A percentile compares a stretch with the other conserved stretches of the same genome.
Conservation (phyloP, 2,329 filamentous ascomycete genomes). For the Penicillium janthinellum region DNA sequence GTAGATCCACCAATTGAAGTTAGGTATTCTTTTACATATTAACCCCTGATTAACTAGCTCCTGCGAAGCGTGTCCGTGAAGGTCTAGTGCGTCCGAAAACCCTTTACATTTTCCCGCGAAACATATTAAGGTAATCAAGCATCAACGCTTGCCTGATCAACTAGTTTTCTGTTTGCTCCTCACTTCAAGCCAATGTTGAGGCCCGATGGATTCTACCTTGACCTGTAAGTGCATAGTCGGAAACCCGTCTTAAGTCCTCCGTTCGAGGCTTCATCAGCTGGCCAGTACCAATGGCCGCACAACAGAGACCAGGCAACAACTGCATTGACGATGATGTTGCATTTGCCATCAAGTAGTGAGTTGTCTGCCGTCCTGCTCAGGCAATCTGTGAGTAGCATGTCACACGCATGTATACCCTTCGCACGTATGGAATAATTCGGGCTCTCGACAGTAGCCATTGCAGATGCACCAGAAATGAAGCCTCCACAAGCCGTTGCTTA, state of each 20-base stretch:
- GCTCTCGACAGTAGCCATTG: neutral
- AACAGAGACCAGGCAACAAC: neutral
- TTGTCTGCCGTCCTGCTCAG: neutral
- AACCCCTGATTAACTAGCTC: neutral
- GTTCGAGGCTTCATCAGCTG: neutral
- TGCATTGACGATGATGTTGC: neutral
- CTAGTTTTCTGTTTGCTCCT: no score
- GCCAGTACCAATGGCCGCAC: no score
- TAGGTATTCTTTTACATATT: neutral
- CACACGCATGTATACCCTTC: neutral
- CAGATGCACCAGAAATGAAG: neutral
- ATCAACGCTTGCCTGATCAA: no score
- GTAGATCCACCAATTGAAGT: neutral
- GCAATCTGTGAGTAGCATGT: neutral
- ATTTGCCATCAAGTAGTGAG: neutral
- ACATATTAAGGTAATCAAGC: neutral
- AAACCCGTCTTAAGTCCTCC: neutral
- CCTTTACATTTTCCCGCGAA: neutral
- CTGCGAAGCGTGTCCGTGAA: neutral
- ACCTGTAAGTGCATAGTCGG: neutral
- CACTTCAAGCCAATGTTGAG: no score
- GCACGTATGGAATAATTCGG: neutral
- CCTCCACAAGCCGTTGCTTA: neutral
- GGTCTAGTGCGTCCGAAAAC: neutral
- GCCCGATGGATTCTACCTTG: no score